phyloP scores from a whole-genome alignment of 495 filamentous ascomycete genomes.

The Tuber brumale region DNA sequence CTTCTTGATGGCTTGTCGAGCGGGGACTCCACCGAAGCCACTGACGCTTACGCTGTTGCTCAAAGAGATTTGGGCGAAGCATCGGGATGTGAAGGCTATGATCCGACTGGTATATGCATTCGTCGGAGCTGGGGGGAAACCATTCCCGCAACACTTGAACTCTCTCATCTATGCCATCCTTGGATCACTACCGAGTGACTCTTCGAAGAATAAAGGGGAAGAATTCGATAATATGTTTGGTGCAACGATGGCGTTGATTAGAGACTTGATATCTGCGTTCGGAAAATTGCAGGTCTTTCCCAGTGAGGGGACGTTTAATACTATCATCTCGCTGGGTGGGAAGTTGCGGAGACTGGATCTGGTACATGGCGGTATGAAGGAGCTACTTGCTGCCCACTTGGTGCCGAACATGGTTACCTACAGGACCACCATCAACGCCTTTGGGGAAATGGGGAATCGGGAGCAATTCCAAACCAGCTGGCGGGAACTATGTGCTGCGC shows the following conservation, averaged over 20 bases:
- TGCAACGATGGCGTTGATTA: constrained; percentile 26
- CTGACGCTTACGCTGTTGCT: constrained; percentile 36
- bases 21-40: constrained; percentile 42
- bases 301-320: constrained; percentile 42
- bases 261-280: constrained; percentile 35
- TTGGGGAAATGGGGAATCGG: constrained; percentile 39
- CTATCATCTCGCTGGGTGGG: constrained; percentile 43
- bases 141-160: constrained; percentile 40
- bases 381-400: constrained; percentile 35
- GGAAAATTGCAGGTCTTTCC: constrained; percentile 27
- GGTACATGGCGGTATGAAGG: constrained; percentile 37
- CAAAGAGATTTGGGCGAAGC: constrained; percentile 27
- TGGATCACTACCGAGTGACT: constrained; percentile 20
- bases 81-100: constrained; percentile 37
- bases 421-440: constrained; percentile 41
- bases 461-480: constrained; percentile 36
- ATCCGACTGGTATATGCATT: constrained; percentile 43
- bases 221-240: constrained; percentile 18
- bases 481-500: constrained; percentile 21
- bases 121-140: constrained; percentile 42
- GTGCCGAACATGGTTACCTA: constrained; percentile 41
- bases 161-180: constrained; percentile 32
- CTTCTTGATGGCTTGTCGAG: constrained; percentile 48
- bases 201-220: constrained; percentile 1
- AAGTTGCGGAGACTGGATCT: constrained; percentile 39